Base-by-base conservation (phyloP, 306 rosid species). In the Quercus robur region DNA sequence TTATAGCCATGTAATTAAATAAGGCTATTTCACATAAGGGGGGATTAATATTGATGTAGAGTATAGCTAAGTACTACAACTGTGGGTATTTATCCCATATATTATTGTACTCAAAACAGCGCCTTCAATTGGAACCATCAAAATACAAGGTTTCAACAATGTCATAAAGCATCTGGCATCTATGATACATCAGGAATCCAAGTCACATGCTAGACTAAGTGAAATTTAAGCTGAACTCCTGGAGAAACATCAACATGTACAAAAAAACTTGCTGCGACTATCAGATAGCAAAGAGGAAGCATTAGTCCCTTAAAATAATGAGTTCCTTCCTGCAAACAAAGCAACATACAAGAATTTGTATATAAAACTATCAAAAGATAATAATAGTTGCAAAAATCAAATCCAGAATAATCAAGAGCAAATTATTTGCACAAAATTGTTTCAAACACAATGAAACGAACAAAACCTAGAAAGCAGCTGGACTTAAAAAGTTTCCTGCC, bases 251-350 rank as follows among this genome's bases (percentile, higher is more conserved):
- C 97, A 17, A 83, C 86, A 59, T 93, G 97, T 78, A 93, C 94
- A 84, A 88, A 93, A 93, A 91, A 80, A 26, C 97, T 88, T 31
- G 94, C 97, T 28, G 97, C 93, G 8, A 91, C 94, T 77, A 91
- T 93, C 78, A 93, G 88, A 87, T 93, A 91, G 86, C 97, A 89
- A 23, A 93, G 88, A 68, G 88, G 82, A 71, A 93, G 94, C 97
- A 91, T 87, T 66, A 91, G 83, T 69, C 97, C 97, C 75, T 91
- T 91, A 77, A 93, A 88, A 84, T 93, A 91, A 84, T 91, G 89
- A 19, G 92, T 89, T 82, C 97, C 97, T 55, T 91, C 97, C 97
- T 93, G 88, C 86, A 91, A 84, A 55, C 41, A 76, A 85, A 70
- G 62, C 52, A 58, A 71, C 63, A 30, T 5, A 56, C 18, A 33